Conservation (phyloP, 2,329 filamentous ascomycete genomes). For the Sarocladium oryzae region DNA sequence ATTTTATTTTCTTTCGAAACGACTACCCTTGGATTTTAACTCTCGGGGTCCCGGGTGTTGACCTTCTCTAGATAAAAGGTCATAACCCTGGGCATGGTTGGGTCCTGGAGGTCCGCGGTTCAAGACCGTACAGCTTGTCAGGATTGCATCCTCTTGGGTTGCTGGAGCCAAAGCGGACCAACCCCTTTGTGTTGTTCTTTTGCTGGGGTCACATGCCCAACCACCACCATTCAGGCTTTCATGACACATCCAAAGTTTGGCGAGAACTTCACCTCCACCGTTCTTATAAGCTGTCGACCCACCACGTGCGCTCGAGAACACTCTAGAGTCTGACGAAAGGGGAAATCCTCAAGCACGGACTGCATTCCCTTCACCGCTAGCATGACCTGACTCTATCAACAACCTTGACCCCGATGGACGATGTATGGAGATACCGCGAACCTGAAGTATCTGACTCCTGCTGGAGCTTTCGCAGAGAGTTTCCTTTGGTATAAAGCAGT, state of each 20-base stretch:
- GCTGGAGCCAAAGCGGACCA: too few species aligned
- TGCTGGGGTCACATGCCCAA: background rate
- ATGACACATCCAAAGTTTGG: slow-evolving; percentile 1
- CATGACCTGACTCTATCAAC: background rate
- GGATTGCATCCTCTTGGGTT: too few species aligned
- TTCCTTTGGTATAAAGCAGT: slow-evolving; percentile 1
- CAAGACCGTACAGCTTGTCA: too few species aligned
- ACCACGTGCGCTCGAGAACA: background rate
- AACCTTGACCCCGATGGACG: too few species aligned
- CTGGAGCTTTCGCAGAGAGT: background rate
- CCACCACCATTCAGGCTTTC: background rate
- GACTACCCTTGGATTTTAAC: background rate
- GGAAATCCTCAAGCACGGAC: background rate
- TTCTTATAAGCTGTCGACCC: background rate
- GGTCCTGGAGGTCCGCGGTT: background rate
- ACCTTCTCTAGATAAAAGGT: too few species aligned
- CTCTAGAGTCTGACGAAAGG: slow-evolving; percentile 4
- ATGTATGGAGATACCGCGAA: too few species aligned
- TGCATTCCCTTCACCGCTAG: slow-evolving; percentile 1
- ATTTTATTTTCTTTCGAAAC: background rate
- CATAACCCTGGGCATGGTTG: background rate
- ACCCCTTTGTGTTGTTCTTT: background rate
- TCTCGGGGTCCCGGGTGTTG: background rate
- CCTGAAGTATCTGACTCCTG: background rate
- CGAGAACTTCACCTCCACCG: background rate